Evolutionary conservation across 2,329 filamentous ascomycete species (phyloP).

Genomic region (Exophiala calicioides): DNA sequence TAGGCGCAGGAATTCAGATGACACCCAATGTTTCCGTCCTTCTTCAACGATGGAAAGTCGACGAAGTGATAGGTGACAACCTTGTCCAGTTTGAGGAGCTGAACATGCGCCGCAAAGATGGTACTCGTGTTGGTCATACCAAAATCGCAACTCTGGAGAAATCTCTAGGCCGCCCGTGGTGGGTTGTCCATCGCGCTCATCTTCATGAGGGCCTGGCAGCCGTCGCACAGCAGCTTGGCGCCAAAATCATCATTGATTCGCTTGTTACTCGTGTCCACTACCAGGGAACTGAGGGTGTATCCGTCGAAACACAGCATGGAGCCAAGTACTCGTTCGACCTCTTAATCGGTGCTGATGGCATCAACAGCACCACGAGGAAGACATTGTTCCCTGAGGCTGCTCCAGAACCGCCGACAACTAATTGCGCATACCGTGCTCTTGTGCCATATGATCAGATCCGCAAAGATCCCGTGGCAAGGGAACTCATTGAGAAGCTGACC

Average conservation of each 20-base stretch:
- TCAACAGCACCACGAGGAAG: slow-evolving; percentile 42
- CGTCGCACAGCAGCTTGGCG: slow-evolving; percentile 42
- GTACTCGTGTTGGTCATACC: slow-evolving; percentile 8
- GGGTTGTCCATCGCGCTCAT: slow-evolving; percentile 44
- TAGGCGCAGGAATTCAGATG: slow-evolving; percentile 34
- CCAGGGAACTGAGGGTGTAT: slow-evolving; percentile 20
- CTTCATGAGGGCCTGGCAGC: slow-evolving; percentile 47
- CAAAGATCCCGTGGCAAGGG: slow-evolving; percentile 41
- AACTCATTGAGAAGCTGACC: slow-evolving; percentile 42
- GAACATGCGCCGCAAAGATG: slow-evolving; percentile 36
- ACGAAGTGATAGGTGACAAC: slow-evolving; percentile 43
- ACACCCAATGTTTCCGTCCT: slow-evolving; percentile 34
- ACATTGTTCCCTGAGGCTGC: slow-evolving; percentile 44
- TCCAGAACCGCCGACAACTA: slow-evolving; percentile 42
- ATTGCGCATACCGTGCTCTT: slow-evolving; percentile 49
- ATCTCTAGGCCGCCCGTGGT: slow-evolving; percentile 10
- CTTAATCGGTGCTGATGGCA: slow-evolving; percentile 45
- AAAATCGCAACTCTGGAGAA: slow-evolving; percentile 11
- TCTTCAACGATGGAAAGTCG: slow-evolving; percentile 43
- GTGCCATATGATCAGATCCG: slow-evolving; percentile 46
- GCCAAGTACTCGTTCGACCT: slow-evolving; percentile 37
- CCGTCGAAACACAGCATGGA: slow-evolving; percentile 23
- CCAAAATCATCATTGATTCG: slow-evolving; percentile 40
- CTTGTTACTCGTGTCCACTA: slow-evolving; percentile 37
- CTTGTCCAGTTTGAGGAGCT: slow-evolving; percentile 43